Evolutionary conservation across 495 filamentous ascomycete species (phyloP).

Genomic region (Letharia columbiana): DNA sequence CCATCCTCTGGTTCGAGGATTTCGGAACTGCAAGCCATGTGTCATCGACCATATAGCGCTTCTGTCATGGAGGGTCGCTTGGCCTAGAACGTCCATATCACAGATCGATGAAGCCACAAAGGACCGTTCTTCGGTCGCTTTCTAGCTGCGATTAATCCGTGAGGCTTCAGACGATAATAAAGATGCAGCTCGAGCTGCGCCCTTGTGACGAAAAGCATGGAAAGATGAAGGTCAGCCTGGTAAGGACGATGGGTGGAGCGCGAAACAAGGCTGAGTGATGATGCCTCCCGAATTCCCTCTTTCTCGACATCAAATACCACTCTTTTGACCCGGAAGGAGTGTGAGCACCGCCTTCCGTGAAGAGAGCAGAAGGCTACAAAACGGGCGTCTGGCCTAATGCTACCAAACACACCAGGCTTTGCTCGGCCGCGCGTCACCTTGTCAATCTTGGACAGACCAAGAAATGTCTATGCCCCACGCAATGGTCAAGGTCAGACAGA

Average conservation of each 20-base stretch:
- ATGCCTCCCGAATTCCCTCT: neutral
- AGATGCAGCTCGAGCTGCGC: too few relatives aligned
- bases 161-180: too few relatives aligned
- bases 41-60: neutral
- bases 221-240: neutral
- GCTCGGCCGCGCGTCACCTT: neutral
- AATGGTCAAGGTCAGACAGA: neutral
- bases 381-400: neutral
- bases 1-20: neutral
- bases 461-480: neutral
- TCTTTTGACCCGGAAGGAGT: too few relatives aligned
- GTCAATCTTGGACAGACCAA: neutral
- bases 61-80: neutral
- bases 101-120: neutral
- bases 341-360: neutral
- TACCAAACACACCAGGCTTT: neutral
- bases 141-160: too few relatives aligned
- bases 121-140: neutral
- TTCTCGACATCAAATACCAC: neutral
- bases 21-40: neutral
- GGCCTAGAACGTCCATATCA: neutral
- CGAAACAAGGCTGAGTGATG: neutral
- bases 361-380: neutral
- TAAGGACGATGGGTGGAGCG: neutral
- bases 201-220: neutral